Percentiles rank a stretch among this genome's conserved stretches.
Conservation (phyloP, 306 rosid genomes). For the Albizia julibrissin region DNA sequence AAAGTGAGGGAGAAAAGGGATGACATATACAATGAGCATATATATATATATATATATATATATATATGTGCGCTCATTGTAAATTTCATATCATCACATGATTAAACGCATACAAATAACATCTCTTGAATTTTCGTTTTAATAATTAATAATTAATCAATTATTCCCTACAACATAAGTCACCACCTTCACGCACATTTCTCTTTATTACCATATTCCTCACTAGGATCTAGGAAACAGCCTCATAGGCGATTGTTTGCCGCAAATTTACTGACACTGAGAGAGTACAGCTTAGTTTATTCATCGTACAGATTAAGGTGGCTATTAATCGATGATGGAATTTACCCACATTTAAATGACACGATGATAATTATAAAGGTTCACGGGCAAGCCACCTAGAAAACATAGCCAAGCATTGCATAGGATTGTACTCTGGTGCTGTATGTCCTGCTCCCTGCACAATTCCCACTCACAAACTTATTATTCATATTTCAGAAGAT, state of each 20-base stretch:
- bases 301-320: neutral
- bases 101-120: too few species aligned
- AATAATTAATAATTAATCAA: too few species aligned
- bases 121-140: too few species aligned
- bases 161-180: too few species aligned
- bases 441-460: conserved; percentile 41
- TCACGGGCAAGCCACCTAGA: conserved; percentile 2
- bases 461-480: neutral
- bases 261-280: neutral
- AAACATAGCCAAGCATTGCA: conserved; percentile 5
- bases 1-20: too few species aligned
- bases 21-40: too few species aligned
- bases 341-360: too few species aligned
- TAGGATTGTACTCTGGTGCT: conserved; percentile 14
- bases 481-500: fast-evolving
- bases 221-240: neutral
- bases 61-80: too few species aligned
- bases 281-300: neutral
- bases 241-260: neutral
- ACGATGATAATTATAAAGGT: neutral
- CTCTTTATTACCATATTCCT: too few species aligned
- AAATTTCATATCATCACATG: too few species aligned
- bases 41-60: too few species aligned
- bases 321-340: neutral
- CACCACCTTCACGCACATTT: too few species aligned